Base-by-base conservation (phyloP, 805 yeast species). In the Cyberlindnera saturnus region DNA sequence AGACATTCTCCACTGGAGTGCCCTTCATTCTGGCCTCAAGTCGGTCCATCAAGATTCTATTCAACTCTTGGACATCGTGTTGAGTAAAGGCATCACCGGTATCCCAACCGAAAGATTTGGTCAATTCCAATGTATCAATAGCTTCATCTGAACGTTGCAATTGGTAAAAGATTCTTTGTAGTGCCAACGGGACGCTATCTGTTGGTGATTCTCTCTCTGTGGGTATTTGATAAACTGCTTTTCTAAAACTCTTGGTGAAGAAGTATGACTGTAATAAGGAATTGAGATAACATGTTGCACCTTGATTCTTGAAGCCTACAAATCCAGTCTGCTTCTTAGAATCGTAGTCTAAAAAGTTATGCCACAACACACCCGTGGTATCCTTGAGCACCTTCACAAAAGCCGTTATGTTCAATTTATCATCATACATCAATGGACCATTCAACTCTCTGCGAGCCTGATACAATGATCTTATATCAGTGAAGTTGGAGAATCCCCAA, bases 71-170 rank as follows among this genome's bases (percentile, higher is more conserved):
- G 14, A 93, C 97, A 61, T 93, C 99, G 64, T 93, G 98, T 65
- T 93, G 99, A 2, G 95, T 86, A 63, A 93, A 93, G 0, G 97
- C 96, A 53, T 93, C 99, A 6, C 83, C 82, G 9, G 86, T 75
- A 60, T 89, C 96, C 99, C 99, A 93, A 8, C 99, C 99, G 71
- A 93, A 93, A 0, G 97, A 82, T 46, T 79, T 77, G 0, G 99
- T 93, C 41, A 93, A 71, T 58, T 87, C 96, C 48, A 77, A 61
- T 0, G 99, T 93, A 46, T 86, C 91, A 5, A 91, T 78, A 0
- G 97, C 86, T 17, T 77, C 78, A 10, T 73, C 67, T 0, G 96
- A 82, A 3, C 82, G 80, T 52, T 83, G 82, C 49, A 93, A 69
- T 48, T 77, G 77, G 59, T 88, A 91, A 56, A 93, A 93, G 20